These are phyloP conservation scores for Kodamaea suecica DNA, from an alignment of 1,139 yeast species.

Conservation along the genomic window DNA sequence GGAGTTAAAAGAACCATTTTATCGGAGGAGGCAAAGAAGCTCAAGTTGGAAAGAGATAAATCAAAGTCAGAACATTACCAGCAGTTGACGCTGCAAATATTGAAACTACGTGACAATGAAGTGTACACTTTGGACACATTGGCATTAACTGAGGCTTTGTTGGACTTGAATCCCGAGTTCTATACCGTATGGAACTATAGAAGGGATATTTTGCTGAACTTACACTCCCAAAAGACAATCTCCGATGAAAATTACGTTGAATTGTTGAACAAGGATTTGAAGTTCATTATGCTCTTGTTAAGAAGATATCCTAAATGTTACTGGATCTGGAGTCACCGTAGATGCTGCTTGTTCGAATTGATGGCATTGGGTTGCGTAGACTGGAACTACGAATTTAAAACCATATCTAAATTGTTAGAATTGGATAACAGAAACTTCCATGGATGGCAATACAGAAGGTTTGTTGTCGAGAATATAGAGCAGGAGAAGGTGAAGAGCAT, in stretches of 20 bases:
- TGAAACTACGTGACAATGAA: slow-evolving; percentile 31
- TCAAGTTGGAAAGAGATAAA: slow-evolving; percentile 55
- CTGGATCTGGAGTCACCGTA: slow-evolving; percentile 95
- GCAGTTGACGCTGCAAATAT: slow-evolving; percentile 40
- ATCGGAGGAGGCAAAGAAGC: slow-evolving; percentile 52
- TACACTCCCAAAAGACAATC: slow-evolving; percentile 19
- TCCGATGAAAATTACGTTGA: slow-evolving; percentile 20
- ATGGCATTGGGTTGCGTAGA: slow-evolving; percentile 45
- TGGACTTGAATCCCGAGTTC: slow-evolving; percentile 76
- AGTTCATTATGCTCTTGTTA: slow-evolving; percentile 57
- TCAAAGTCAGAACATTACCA: slow-evolving; percentile 55
- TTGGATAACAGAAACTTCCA: slow-evolving; percentile 84
- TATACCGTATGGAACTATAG: slow-evolving; percentile 91
- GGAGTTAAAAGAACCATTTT: slow-evolving; percentile 63
- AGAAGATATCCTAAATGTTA: slow-evolving; percentile 80
- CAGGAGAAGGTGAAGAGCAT: slow-evolving; percentile 6
- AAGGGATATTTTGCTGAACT: slow-evolving; percentile 57
- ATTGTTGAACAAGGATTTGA: slow-evolving; percentile 57
- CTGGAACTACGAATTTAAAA: slow-evolving; percentile 67
- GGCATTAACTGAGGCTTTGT: slow-evolving; percentile 46
- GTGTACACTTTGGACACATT: slow-evolving; percentile 43
- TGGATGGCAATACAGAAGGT: slow-evolving; percentile 93
- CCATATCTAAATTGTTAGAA: slow-evolving; percentile 66
- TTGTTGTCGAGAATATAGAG: slow-evolving; percentile 57
- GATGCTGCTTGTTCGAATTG: slow-evolving; percentile 69